Base-by-base conservation (phyloP, 345 rosid genomes). In the Triadica sebifera region DNA sequence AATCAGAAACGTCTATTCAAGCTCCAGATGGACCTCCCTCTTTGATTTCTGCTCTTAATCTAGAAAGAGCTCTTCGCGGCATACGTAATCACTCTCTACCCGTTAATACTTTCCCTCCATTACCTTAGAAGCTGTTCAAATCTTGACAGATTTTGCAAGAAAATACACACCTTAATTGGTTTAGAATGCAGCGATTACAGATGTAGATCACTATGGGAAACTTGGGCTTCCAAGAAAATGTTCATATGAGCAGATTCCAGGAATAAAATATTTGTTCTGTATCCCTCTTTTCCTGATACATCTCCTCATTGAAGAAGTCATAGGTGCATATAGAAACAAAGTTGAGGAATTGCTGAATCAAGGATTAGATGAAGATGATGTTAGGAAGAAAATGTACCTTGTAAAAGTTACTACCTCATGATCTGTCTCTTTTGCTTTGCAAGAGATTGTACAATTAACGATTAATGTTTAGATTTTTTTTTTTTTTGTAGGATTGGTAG, bases 161-260 rank as follows among this genome's bases (percentile, higher is more conserved):
- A 50, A 50, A 9, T 47, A 47, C n/a, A 8, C 46, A 4, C 1
- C 73, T 51, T 15, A 47, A 69, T 70, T 83, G 78, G 41, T 80
- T 85, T 79, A 84, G 88, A 84, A 59, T 90, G 93, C 94, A 94
- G 97, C 97, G 6, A 90, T 92, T 64, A 94, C 95, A 72, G 95
- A 89, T 76, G 92, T 65, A 1, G 98, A 94, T 89, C 86, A 94
- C 75, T 94, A 94, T 13, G 93, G 85, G 8, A 81, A 78, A 58
- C 93, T 94, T 43, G 93, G 92, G 25, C 53, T 90, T 73, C 81
- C 75, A 51, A 83, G 85, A 80, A 84, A 83, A 39, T 92, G 91
- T 71, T 86, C 97, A 45, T 81, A 79, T 68, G 93, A 90, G 25
- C 85, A 89, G 88, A 93, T 90, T 6, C 59, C 39, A 24, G 7